Evolutionary conservation across 1,139 yeast species (phyloP), one percentile per base, ranked within the genome.

Genomic region (Sugiyamaella pinicola): DNA sequence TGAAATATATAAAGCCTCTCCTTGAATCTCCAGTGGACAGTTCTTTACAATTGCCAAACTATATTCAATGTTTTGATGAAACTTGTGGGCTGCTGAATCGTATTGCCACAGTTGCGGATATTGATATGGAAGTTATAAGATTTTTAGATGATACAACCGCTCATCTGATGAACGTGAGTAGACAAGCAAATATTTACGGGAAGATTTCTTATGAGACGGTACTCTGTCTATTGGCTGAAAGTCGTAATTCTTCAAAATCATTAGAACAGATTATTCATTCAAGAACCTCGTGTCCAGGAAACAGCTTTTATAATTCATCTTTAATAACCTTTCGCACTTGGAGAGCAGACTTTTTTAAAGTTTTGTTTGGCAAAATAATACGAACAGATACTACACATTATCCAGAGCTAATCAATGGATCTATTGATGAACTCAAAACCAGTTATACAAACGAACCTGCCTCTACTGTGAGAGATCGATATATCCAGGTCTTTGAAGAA

Each of bases 121-220:
- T 43, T 17, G 53, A 51, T 47, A 18, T 34, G 4, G 55, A 51
- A 7, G 54, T 56, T n/a, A 18, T 54, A 9, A 46, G 51, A 18
- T 42, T 40, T 9, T 50, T 58, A 10, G 40, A 57, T 31, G 49
- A 37, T 7, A 39, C 47, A 13, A 51, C 49, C 38, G 43, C 47
- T 8, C n/a, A 29, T n/a, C 28, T 46, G n/a, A 24, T 46, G 18
- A 21, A 46, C 8, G 13, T 46, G 2, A 24, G 49, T 19, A 29
- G 19, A 28, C 26, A 24, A 15, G 12, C 44, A n/a, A 42, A 49
- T 18, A 49, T 51, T 1, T 57, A 43, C 35, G 52, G 58, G 8
- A 55, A 53, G 24, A 58, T 57, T 26, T 54, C 62, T 7, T 55
- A 52, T 38, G 60, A 59, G 37, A 54, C 61, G 8, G 21, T 52